These are phyloP conservation scores for Chlamydomonas sp. DNA, from an alignment of 139 green algal genomes.

Conservation along the genomic window DNA sequence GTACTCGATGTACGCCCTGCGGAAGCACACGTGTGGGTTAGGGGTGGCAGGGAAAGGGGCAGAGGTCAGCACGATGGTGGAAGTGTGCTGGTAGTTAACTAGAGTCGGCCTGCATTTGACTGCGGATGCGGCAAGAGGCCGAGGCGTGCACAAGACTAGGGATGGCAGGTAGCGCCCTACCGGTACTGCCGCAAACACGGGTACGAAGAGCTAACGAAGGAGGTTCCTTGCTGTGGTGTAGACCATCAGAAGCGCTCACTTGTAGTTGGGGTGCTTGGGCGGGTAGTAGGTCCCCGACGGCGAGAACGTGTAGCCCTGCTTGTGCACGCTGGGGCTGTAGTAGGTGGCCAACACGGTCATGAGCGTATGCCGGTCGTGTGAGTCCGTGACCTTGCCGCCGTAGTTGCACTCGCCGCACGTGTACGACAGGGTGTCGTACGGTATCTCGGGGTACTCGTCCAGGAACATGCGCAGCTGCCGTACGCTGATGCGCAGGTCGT, in stretches of 20 bases:
- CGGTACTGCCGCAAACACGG: too few species aligned
- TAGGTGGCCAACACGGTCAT: slow-evolving; percentile 76
- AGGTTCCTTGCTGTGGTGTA: background rate
- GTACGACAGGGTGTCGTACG: slow-evolving; percentile 77
- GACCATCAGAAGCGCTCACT: slow-evolving; percentile 22
- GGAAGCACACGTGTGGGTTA: background rate
- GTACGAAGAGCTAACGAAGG: too few species aligned
- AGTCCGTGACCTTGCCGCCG: slow-evolving; percentile 83
- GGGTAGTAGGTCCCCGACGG: slow-evolving; percentile 67
- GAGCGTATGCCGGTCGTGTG: slow-evolving; percentile 79
- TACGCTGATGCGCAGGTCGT: slow-evolving; percentile 80
- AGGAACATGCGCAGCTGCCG: slow-evolving; percentile 87
- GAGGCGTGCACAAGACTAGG: too few species aligned
- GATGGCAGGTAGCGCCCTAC: too few species aligned
- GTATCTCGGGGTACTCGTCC: slow-evolving; percentile 82
- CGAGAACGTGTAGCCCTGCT: slow-evolving; percentile 60
- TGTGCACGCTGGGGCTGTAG: slow-evolving; percentile 65
- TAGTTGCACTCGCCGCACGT: slow-evolving; percentile 84
- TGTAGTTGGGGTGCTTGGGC: slow-evolving; percentile 55
- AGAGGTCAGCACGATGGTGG: background rate
- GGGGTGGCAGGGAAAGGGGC: background rate
- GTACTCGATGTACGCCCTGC: slow-evolving; percentile 72
- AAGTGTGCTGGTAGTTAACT: too few species aligned
- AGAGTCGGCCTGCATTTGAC: too few species aligned
- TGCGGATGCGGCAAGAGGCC: too few species aligned